Base-by-base conservation (phyloP, 495 filamentous ascomycete genomes). In the Jackrogersella multiformis region DNA sequence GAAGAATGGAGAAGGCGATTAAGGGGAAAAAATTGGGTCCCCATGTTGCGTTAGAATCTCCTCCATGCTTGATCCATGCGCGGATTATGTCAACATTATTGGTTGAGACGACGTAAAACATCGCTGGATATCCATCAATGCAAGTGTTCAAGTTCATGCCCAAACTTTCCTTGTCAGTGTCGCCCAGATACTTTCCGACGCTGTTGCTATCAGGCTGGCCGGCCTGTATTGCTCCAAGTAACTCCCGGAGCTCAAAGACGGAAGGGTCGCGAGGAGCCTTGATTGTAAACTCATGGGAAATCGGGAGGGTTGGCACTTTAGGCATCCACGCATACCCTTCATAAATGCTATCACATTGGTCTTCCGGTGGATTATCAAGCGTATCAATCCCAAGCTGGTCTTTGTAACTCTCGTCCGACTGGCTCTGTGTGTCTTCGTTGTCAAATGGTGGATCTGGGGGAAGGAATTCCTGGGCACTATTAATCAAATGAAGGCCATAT, bases 31-130 rank as follows among this genome's bases (percentile, higher is more conserved):
- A 10, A 41, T 41, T 15, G 23, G 39, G 21, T 15, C 52, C 60
- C 51, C 52, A 49, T 21, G 42, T 56, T 10, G 7, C 32, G 15
- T 64, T 64, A 23, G 52, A 41, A 23, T 64, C 13, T 9, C 51
- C 60, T 49, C 60, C 60, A 15, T 48, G 15, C 42, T 56, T 56
- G 23, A 56, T 49, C 51, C 60, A 64, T 8, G 49, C 23, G 7
- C 60, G 60, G 16, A 64, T 56, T 2, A 64, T 64, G 15, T 26
- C 52, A n/a, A 56, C 7, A n/a, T 64, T 23, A 32, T 64, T 64
- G 10, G 60, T 64, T 2, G 51, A 16, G 34, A 64, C 60, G 32
- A 56, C 15, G 16, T 56, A 64, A 23, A 64, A 64, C 20, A 64
- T 56, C 21, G 52, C 51, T 10, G 60, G 51, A 23, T 32, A 56